phyloP scores from a whole-genome alignment of 345 rosid genomes.

The Citrus glauca region DNA sequence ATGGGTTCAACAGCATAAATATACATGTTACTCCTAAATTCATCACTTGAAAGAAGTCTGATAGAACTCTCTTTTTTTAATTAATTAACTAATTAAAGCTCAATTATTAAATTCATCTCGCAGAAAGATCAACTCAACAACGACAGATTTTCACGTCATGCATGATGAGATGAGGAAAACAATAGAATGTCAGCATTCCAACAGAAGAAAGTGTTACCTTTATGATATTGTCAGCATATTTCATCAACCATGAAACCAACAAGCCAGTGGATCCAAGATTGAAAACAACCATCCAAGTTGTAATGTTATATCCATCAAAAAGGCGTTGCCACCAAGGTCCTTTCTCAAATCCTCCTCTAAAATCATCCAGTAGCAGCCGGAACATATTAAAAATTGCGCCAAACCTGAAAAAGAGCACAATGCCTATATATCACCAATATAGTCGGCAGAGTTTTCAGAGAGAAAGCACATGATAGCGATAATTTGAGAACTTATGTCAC shows the following conservation, averaged over 20 bases:
- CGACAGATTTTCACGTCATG: background rate
- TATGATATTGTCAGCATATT: constrained; percentile 88
- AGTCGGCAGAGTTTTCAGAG: background rate
- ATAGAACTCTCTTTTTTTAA: background rate
- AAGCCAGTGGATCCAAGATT: constrained; percentile 82
- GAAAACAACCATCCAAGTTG: constrained; percentile 82
- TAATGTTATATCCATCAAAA: constrained; percentile 67
- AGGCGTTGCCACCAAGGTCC: constrained; percentile 95
- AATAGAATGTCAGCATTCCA: background rate
- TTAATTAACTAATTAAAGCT: background rate
- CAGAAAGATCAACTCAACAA: background rate
- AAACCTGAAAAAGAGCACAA: constrained; percentile 40
- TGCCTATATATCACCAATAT: constrained; percentile 5
- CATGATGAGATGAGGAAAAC: background rate
- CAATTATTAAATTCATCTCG: background rate
- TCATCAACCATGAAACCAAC: constrained; percentile 88
- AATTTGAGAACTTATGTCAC: background rate
- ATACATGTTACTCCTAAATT: background rate
- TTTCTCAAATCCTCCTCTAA: constrained; percentile 78
- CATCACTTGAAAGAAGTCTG: background rate
- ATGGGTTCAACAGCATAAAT: background rate
- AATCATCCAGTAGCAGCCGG: constrained; percentile 79
- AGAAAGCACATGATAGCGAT: background rate
- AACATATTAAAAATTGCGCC: constrained; percentile 85
- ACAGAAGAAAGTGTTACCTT: constrained; percentile 48